Evolutionary conservation across 495 filamentous ascomycete species (phyloP), one percentile per base, ranked within the genome.

Genomic region (Lepraria neglecta): DNA sequence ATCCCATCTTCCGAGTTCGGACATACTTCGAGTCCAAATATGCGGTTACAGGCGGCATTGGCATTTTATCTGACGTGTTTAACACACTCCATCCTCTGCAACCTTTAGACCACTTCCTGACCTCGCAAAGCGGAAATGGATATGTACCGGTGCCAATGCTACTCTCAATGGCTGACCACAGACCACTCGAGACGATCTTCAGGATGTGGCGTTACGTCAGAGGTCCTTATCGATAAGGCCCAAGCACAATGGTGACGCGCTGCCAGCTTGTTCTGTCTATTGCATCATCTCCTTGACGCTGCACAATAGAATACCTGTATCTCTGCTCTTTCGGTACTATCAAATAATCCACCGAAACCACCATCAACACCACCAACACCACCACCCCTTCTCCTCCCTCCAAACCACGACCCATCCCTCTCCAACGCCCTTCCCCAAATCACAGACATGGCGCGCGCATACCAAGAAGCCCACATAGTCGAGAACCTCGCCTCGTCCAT

Each of bases 391-490:
- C 35, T 9, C 19, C 33, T 24, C 3, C 24, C n/a, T 45, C 1
- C 14, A 9, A 52, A 4, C 17, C 30, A 61, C 31, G 3, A 12
- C 1, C 33, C 7, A 31, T 21, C n/a, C 54, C 24, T 24, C 24
- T 24, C 24, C 24, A 2, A 24, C 24, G 24, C 1, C 24, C 24
- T 24, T 24, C 1, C 24, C 24, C 24, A 24, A 24, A 24, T 24
- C 24, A 24, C 24, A 24, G 50, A 7, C 27, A 66, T 66, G 64
- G 64, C 64, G 19, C 64, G 64, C 46, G 60, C 60, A 24, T 66
- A 66, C 35, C 64, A 66, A 56, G 64, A 66, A 59, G 40, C 60
- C 55, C 64, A 66, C 24, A 60, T 66, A 4, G 12, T 66, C 40
- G 64, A 66, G 6, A 63, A 28, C 21, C 60, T 66, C 9, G 42